Evolutionary conservation across 768 basidiomycete genomes (phyloP), one percentile per base, ranked within the genome.

Genomic region (Epithele typhae): DNA sequence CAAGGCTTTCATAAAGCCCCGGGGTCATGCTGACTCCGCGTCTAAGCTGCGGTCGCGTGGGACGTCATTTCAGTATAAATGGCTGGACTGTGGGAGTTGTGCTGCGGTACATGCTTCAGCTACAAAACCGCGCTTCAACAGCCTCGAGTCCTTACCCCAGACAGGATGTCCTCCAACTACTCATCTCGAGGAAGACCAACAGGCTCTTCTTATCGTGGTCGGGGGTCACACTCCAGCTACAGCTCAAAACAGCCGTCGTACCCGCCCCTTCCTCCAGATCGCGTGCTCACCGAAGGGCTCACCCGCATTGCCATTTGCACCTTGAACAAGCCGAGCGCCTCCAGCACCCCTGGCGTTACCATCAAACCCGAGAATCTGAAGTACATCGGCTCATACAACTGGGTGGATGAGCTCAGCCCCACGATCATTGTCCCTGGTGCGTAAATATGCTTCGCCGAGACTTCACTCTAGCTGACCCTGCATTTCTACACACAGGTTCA

Each of bases 361-460:
- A 51, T 56, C 22, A 37, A 41, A 21, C 39, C 49, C 11, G 43
- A 55, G 43, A 37, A 81, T 60, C 51, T 77, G 22, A 59, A 65
- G 25, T 70, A 64, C 18, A 54, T 76, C 33, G 74, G 74, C 2
- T 80, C 79, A 0, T 82, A 81, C 58, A 76, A 74, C 27, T 82
- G 79, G 81, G 55, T 68, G 25, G 66, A 74, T 1, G 55, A 62
- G 3, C 35, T 56, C 0, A 56, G 58, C 11, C 76, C 78, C 1
- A 78, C 74, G 1, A 79, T 82, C 37, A 68, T 73, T 40, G 71
- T 79, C 37, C 77, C 77, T 51, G 77, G 76, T 71, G 45, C 19
- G 70, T 34, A 23, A 21, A 40, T n/a, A 23, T 21, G 5, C n/a
- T 1, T 27, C 21, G 22, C n/a, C 10, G 4, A 5, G 22, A n/a